Conservation (phyloP, 192 early-diverging fungal species). For the Gaertneriomyces semiglobifer region DNA sequence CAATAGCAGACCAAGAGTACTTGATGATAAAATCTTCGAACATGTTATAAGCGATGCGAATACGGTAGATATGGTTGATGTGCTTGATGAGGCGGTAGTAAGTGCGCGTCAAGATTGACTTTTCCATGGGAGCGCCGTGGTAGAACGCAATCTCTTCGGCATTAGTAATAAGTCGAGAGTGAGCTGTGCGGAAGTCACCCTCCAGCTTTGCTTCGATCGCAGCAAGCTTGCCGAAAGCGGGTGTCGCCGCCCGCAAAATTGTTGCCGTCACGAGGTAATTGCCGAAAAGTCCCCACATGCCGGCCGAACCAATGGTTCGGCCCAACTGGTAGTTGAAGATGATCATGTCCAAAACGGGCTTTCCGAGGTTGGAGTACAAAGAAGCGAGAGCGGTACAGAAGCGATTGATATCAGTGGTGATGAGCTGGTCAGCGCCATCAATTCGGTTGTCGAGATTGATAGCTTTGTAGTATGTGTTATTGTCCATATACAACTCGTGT, state of each 20-base stretch:
- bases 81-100: slow-evolving; percentile 50
- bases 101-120: slow-evolving; percentile 47
- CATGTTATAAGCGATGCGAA: slow-evolving; percentile 57
- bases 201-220: slow-evolving; percentile 84
- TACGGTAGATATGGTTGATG: slow-evolving; percentile 53
- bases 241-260: slow-evolving; percentile 81
- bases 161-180: slow-evolving; percentile 91
- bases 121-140: slow-evolving; percentile 80
- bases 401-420: slow-evolving; percentile 83
- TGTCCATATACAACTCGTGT: slow-evolving; percentile 79
- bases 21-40: slow-evolving; percentile 91
- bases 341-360: slow-evolving; percentile 93
- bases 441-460: slow-evolving; percentile 93
- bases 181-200: slow-evolving; percentile 94
- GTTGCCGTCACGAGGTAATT: slow-evolving; percentile 73
- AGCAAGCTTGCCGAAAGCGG: slow-evolving; percentile 93
- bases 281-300: slow-evolving; percentile 75
- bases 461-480: slow-evolving; percentile 92
- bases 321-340: slow-evolving; percentile 91
- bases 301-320: slow-evolving; percentile 75
- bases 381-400: slow-evolving; percentile 85
- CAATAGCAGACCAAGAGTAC: slow-evolving; percentile 92
- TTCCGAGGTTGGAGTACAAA: slow-evolving; percentile 89
- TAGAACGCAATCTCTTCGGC: slow-evolving; percentile 96
- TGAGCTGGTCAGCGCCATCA: slow-evolving; percentile 82